Conservation (phyloP, 305 asterid species). For the Solanum hybrid region DNA sequence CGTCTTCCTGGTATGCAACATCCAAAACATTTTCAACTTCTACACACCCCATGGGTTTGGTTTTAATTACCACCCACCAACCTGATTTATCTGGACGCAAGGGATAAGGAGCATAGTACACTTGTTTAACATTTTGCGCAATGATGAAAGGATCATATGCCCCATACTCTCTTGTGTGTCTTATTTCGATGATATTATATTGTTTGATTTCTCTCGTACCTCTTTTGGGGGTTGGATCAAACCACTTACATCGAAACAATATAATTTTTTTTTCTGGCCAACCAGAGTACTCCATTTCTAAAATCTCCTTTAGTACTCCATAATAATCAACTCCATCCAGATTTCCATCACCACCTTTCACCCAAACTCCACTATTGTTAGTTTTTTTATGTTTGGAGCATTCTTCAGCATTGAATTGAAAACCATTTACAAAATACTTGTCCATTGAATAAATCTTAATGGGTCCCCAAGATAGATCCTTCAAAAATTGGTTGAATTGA, state of each 20-base stretch:
- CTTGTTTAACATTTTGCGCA: background rate
- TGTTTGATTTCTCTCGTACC: background rate
- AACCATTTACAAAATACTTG: too few relatives aligned
- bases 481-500: too few relatives aligned
- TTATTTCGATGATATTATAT: too few relatives aligned
- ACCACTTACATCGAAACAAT: background rate
- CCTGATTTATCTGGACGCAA: background rate
- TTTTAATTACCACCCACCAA: background rate
- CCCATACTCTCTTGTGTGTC: background rate
- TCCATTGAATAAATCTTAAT: too few relatives aligned
- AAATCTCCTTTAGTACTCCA: background rate
- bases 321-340: background rate
- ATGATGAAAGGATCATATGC: background rate
- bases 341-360: too few relatives aligned
- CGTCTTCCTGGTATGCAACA: background rate
- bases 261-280: background rate
- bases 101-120: background rate
- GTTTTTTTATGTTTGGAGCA: too few relatives aligned
- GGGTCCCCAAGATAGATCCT: too few relatives aligned
- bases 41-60: background rate
- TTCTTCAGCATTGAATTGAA: too few relatives aligned
- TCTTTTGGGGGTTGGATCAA: background rate
- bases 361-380: too few relatives aligned
- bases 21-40: too few relatives aligned
- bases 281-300: too few relatives aligned